Conservation (phyloP, 805 yeast species). For the Suhomyces emberorum region DNA sequence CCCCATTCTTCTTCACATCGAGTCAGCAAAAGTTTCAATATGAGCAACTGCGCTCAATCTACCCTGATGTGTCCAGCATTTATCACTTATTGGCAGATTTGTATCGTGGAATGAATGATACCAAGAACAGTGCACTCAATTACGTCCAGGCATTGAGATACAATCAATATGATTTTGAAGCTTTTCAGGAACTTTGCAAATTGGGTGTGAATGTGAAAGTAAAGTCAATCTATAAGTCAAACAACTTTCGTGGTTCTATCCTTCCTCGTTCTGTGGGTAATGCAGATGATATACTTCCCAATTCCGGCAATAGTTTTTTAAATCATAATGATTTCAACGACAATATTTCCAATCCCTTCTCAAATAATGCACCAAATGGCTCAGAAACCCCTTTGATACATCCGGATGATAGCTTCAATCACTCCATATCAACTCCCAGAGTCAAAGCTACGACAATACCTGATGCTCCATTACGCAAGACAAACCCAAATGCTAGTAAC, state of each 20-base stretch:
- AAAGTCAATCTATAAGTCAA: conserved; percentile 46
- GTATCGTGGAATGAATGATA: conserved; percentile 55
- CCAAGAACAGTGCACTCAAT: conserved; percentile 60
- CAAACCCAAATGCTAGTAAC: conserved; percentile 18
- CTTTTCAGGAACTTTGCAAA: conserved; percentile 70
- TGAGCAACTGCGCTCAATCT: conserved; percentile 34
- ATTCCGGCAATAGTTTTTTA: not conserved
- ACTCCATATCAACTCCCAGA: conserved; percentile 29
- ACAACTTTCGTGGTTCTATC: not conserved
- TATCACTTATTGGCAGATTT: conserved; percentile 69
- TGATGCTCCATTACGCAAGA: conserved; percentile 37
- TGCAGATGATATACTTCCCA: conserved; percentile 2
- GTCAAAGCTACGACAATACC: conserved; percentile 24
- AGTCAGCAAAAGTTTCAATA: conserved; percentile 28
- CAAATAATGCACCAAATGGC: conserved; percentile 20
- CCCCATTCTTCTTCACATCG: conserved; percentile 15
- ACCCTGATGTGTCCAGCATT: conserved; percentile 71
- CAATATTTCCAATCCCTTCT: conserved; percentile 27
- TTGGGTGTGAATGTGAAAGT: conserved; percentile 70
- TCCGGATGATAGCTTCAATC: conserved; percentile 21
- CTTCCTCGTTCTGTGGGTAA: not conserved
- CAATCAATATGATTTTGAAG: conserved; percentile 85
- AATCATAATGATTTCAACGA: conserved; percentile 5
- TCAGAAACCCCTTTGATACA: conserved; percentile 15
- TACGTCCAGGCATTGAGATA: conserved; percentile 66